These are phyloP conservation scores for Leptographium wingfieldii DNA, from an alignment of 2,329 filamentous ascomycete genomes.

Conservation along the genomic window DNA sequence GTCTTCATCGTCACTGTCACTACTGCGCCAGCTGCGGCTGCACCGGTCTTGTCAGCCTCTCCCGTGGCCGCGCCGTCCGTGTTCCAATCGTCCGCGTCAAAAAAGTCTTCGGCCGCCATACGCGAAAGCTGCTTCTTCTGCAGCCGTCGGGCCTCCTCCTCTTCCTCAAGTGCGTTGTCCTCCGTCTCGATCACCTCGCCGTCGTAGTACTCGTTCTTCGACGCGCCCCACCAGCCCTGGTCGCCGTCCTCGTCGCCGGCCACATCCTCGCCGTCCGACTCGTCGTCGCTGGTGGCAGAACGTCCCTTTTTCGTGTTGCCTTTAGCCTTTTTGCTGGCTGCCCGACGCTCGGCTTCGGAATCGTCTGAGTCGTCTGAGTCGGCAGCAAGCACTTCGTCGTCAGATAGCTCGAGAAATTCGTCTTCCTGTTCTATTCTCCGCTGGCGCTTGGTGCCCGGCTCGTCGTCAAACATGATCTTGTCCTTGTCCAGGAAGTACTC, in stretches of 20 bases:
- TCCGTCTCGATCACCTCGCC: slow-evolving; percentile 60
- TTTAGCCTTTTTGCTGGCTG: slow-evolving; percentile 14
- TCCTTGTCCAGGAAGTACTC: slow-evolving; percentile 84
- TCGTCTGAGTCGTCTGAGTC: slow-evolving; percentile 14
- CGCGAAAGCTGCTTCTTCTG: slow-evolving; percentile 83
- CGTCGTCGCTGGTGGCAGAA: slow-evolving; percentile 19
- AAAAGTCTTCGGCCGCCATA: slow-evolving; percentile 88
- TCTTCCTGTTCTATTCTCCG: slow-evolving; percentile 51
- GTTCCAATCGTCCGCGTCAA: slow-evolving; percentile 81
- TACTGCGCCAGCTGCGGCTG: slow-evolving; percentile 31
- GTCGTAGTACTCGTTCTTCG: slow-evolving; percentile 85
- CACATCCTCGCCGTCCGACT: slow-evolving; percentile 39
- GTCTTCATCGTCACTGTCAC: slow-evolving; percentile 81
- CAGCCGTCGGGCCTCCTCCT: slow-evolving; percentile 74
- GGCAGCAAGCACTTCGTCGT: slow-evolving; percentile 39
- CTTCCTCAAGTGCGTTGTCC: slow-evolving; percentile 71
- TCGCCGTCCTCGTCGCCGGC: slow-evolving; percentile 42
- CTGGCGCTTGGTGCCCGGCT: slow-evolving; percentile 62
- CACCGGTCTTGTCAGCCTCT: slow-evolving; percentile 25
- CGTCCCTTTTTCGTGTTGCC: slow-evolving; percentile 26
- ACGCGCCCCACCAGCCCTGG: slow-evolving; percentile 71
- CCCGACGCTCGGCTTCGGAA: slow-evolving; percentile 5
- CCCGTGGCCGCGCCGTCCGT: slow-evolving; percentile 22
- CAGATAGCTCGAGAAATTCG: slow-evolving; percentile 43
- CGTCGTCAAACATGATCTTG: slow-evolving; percentile 74